A percentile compares a stretch with the other conserved stretches of the same genome.
Conservation (phyloP, 2,329 filamentous ascomycete genomes). For the Aspergillus sp. region DNA sequence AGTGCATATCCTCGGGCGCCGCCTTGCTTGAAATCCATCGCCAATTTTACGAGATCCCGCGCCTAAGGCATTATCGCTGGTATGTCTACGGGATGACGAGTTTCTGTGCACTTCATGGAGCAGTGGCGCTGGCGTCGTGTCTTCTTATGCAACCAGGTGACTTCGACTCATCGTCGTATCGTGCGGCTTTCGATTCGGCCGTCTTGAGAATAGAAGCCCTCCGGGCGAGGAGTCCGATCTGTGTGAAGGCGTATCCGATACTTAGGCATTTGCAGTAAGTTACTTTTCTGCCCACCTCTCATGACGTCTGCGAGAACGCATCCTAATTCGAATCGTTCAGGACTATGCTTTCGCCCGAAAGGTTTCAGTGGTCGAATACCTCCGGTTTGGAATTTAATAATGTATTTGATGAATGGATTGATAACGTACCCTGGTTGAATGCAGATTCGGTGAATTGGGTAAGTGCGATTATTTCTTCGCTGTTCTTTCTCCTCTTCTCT, state of each 20-base stretch:
- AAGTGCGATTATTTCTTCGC: not conserved
- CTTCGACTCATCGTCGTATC: not conserved
- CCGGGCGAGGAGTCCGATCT: not conserved
- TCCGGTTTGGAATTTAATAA: not conserved
- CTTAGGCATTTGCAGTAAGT: slow-evolving; percentile 9
- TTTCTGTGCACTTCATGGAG: slow-evolving; percentile 28
- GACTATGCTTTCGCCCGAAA: not conserved
- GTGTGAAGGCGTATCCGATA: slow-evolving; percentile 4
- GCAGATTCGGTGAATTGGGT: slow-evolving; percentile 6
- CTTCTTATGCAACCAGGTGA: slow-evolving; percentile 3
- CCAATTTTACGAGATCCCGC: slow-evolving; percentile 18
- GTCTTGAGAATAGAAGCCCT: not conserved
- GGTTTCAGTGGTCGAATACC: not conserved
- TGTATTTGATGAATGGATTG: slow-evolving; percentile 6
- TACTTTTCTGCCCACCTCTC: not conserved
- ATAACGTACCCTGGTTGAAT: slow-evolving; percentile 4
- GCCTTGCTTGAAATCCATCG: slow-evolving; percentile 24
- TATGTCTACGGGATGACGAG: slow-evolving; percentile 26
- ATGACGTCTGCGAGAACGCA: not conserved
- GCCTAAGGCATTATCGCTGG: slow-evolving; percentile 25
- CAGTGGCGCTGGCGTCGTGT: slow-evolving; percentile 23
- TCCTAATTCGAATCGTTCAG: not conserved
- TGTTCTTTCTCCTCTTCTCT: no score
- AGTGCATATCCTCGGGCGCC: slow-evolving; percentile 21
- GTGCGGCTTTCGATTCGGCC: not conserved